phyloP scores from a whole-genome alignment of 192 early-diverging fungal genomes.

The Entomortierella parvispora region DNA sequence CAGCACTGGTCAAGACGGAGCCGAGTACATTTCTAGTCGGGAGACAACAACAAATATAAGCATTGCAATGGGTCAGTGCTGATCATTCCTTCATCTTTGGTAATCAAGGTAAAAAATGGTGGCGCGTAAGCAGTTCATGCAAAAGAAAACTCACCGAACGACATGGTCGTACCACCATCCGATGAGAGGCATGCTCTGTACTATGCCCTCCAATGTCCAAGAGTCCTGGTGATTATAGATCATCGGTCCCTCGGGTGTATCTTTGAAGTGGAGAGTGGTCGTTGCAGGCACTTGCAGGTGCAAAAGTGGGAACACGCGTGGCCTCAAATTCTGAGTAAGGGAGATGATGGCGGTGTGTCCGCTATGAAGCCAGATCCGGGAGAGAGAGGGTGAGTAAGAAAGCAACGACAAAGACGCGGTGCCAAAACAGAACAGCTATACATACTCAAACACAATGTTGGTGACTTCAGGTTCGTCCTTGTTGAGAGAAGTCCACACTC shows the following conservation, averaged over 20 bases:
- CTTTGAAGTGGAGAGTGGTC: conserved; percentile 57
- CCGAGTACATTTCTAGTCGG: conserved; percentile 53
- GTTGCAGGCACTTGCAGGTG: conserved; percentile 58
- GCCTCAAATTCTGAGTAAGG: conserved; percentile 58
- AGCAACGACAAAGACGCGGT: too few relatives aligned
- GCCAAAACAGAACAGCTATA: not conserved
- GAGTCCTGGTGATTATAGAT: conserved; percentile 67
- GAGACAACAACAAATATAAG: too few relatives aligned
- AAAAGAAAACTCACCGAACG: conserved; percentile 57
- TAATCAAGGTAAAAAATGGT: too few relatives aligned
- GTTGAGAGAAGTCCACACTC: conserved; percentile 51
- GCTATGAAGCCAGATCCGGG: conserved; percentile 20
- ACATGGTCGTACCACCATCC: conserved; percentile 68
- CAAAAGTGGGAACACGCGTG: conserved; percentile 61
- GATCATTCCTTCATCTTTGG: too few relatives aligned
- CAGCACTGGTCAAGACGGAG: conserved; percentile 55
- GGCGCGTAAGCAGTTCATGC: too few relatives aligned
- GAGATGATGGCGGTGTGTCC: conserved; percentile 61
- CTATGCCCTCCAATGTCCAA: conserved; percentile 66
- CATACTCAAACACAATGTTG: conserved; percentile 53
- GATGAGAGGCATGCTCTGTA: conserved; percentile 61
- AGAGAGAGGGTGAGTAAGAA: not conserved
- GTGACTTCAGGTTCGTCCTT: conserved; percentile 43
- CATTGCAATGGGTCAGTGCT: too few relatives aligned
- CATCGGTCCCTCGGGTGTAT: conserved; percentile 56